phyloP scores from a whole-genome alignment of 257 asterid species.

The Nicotiana paniculata region DNA sequence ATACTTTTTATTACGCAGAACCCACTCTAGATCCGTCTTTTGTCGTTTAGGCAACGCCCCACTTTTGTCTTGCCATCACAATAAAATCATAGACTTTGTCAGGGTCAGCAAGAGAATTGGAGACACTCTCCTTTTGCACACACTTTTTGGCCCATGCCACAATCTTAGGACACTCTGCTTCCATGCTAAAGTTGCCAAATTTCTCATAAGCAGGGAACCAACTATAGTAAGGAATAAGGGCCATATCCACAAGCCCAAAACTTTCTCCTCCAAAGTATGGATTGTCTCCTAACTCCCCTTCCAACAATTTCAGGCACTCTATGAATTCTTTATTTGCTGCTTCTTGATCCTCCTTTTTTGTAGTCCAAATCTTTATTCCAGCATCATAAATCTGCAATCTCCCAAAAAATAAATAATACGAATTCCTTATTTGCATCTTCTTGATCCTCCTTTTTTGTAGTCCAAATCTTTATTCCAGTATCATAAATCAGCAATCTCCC shows the following conservation, averaged over 20 bases:
- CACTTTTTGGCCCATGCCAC: conserved; percentile 21
- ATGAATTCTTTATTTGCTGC: conserved; percentile 6
- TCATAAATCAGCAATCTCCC: neutral
- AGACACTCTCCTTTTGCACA: conserved; percentile 17
- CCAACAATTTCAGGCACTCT: conserved; percentile 2
- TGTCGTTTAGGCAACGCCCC: neutral
- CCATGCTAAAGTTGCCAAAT: conserved; percentile 8
- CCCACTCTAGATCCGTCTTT: too few species aligned
- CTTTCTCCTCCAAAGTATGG: conserved; percentile 12
- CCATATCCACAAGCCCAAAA: conserved; percentile 21
- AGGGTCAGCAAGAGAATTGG: conserved; percentile 13
- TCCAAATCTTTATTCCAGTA: conserved; percentile 3
- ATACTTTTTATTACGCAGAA: too few species aligned
- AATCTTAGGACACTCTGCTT: conserved; percentile 11
- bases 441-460: conserved; percentile 14
- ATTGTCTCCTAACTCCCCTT: conserved; percentile 9
- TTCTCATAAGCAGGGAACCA: conserved; percentile 15
- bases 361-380: conserved; percentile 3
- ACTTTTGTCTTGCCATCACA: neutral
- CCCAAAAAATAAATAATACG: neutral
- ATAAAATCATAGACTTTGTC: conserved; percentile 8
- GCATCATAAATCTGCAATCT: neutral
- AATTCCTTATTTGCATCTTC: conserved; percentile 9
- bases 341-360: conserved; percentile 18
- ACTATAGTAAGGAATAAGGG: conserved; percentile 9